A percentile compares a stretch with the other conserved stretches of the same genome.
These are phyloP conservation scores for Neurospora sp. DNA, from an alignment of 495 filamentous ascomycete genomes.

Conservation along the genomic window DNA sequence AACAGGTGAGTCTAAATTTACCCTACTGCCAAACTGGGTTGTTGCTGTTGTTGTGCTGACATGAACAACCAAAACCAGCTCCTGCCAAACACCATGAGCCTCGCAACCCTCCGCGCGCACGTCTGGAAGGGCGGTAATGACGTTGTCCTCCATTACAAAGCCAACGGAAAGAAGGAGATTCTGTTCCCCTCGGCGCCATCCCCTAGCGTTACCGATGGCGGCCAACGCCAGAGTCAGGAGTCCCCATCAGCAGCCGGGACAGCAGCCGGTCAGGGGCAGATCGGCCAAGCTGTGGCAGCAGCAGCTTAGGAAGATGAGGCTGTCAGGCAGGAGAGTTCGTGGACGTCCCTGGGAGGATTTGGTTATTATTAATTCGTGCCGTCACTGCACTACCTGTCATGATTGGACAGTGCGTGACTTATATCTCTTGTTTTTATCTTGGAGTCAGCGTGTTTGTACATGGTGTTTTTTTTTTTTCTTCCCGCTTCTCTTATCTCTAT, in stretches of 20 bases:
- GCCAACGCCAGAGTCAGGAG: conserved; percentile 12
- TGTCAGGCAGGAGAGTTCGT: neutral
- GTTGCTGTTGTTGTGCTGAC: conserved; percentile 12
- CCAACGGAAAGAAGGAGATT: conserved; percentile 67
- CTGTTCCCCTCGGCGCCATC: conserved; percentile 19
- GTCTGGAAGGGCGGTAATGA: conserved; percentile 90
- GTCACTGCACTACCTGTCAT: neutral
- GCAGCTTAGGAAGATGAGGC: neutral
- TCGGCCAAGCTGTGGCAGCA: neutral
- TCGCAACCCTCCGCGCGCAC: conserved; percentile 81
- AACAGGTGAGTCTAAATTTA: conserved; percentile 50
- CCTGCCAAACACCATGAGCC: conserved; percentile 63
- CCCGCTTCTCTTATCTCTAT: neutral
- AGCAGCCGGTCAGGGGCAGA: neutral
- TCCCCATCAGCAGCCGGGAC: neutral
- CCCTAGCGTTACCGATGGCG: conserved; percentile 9
- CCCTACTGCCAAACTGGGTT: conserved; percentile 1
- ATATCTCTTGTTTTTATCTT: neutral
- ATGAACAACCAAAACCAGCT: conserved; percentile 20
- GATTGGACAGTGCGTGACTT: neutral
- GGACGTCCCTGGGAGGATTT: neutral
- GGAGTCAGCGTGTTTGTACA: neutral
- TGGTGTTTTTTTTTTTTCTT: neutral
- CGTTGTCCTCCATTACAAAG: conserved; percentile 80
- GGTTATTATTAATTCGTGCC: neutral